These are phyloP conservation scores for Medicago ruthenica DNA, from an alignment of 306 rosid genomes.

Conservation along the genomic window DNA sequence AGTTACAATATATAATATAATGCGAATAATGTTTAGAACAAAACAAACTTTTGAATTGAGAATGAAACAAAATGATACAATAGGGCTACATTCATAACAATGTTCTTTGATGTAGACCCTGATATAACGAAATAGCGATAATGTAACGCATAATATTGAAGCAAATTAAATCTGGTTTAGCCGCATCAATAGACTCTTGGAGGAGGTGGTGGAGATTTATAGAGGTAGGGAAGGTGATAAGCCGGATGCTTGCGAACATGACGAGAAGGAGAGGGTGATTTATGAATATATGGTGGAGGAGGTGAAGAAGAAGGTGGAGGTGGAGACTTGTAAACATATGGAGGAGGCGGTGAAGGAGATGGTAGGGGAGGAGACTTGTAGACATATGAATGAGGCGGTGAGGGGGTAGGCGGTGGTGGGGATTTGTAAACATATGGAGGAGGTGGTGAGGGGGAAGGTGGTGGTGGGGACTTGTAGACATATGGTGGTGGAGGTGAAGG, in stretches of 20 bases:
- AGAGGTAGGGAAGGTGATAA: neutral
- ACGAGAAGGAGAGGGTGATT: neutral
- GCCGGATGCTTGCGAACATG: neutral
- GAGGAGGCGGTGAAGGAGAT: neutral
- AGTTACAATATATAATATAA: neutral
- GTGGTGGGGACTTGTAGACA: neutral
- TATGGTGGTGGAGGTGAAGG: neutral
- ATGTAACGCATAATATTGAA: neutral
- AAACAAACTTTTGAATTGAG: neutral
- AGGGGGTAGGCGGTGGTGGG: neutral
- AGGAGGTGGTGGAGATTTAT: conserved; percentile 4
- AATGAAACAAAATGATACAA: neutral
- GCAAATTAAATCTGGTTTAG: neutral
- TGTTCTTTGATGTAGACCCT: neutral
- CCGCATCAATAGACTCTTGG: conserved; percentile 2
- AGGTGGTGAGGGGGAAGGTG: neutral
- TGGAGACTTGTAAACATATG: neutral
- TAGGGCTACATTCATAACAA: neutral
- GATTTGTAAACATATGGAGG: neutral
- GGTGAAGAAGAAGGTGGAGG: neutral
- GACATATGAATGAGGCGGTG: neutral
- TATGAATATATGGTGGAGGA: neutral
- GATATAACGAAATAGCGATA: neutral
- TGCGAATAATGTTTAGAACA: neutral
- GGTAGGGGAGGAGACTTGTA: conserved; percentile 3